Evolutionary conservation across 179 eudicot genomes (phyloP).

Genomic region (Spergularia azorica): DNA sequence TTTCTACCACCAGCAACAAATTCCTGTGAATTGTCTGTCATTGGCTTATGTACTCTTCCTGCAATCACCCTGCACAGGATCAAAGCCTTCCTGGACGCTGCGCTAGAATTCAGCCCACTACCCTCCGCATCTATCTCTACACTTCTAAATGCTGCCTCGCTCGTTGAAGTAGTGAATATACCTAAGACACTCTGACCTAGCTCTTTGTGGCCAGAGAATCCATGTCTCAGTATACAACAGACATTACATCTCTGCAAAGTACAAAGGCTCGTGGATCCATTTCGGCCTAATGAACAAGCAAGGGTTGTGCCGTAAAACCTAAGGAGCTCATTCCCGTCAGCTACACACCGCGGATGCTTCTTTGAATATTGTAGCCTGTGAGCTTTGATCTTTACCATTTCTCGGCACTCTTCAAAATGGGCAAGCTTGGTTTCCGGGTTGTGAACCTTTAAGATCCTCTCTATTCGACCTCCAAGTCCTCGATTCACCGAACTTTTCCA

Average conservation of each 20-base stretch:
- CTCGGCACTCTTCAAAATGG: conserved; percentile 69
- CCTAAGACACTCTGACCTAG: conserved; percentile 38
- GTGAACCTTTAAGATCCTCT: conserved; percentile 68
- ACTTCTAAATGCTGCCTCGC: conserved; percentile 51
- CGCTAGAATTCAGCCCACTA: neutral
- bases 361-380: conserved; percentile 43
- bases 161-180: conserved; percentile 66
- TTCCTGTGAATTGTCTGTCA: conserved; percentile 44
- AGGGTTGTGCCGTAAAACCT: conserved; percentile 70
- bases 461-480: conserved; percentile 24
- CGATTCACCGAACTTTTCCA: conserved; percentile 34
- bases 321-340: conserved; percentile 80
- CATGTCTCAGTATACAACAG: conserved; percentile 57
- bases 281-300: conserved; percentile 55
- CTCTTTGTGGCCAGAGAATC: conserved; percentile 44
- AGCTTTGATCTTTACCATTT: conserved; percentile 61
- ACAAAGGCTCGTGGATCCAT: conserved; percentile 58
- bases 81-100: conserved; percentile 41
- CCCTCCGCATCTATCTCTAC: conserved; percentile 24
- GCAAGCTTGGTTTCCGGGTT: conserved; percentile 67
- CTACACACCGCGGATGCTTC: conserved; percentile 75
- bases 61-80: conserved; percentile 81
- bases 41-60: conserved; percentile 71
- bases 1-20: conserved; percentile 29
- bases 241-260: conserved; percentile 46